Conservation (phyloP, 805 yeast genomes). For the Cyberlindnera mycetangii region DNA sequence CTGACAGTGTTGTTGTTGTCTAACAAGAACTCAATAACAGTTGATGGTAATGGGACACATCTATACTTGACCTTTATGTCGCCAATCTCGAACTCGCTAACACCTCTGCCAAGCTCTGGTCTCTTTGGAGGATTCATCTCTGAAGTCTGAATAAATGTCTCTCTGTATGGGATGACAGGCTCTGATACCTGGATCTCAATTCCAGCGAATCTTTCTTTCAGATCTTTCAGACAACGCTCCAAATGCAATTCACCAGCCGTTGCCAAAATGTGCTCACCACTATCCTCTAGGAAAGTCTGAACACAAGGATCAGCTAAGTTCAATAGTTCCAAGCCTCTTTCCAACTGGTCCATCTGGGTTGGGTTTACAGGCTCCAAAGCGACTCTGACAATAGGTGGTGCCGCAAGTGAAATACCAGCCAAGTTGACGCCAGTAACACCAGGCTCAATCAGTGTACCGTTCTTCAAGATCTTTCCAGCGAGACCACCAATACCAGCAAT, state of each 20-base stretch:
- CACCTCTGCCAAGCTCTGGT: conserved; percentile 47
- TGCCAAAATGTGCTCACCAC: conserved; percentile 90
- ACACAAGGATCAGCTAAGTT: conserved; percentile 95
- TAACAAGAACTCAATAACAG: conserved; percentile 46
- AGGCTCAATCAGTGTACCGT: conserved; percentile 73
- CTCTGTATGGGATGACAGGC: conserved; percentile 93
- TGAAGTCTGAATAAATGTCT: conserved; percentile 58
- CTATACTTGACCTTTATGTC: conserved; percentile 40
- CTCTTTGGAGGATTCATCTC: conserved; percentile 51
- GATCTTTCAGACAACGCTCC: conserved; percentile 90
- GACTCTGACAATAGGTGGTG: conserved; percentile 91
- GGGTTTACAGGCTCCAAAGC: conserved; percentile 96
- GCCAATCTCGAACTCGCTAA: conserved; percentile 48
- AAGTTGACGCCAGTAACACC: conserved; percentile 63
- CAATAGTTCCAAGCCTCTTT: conserved; percentile 71
- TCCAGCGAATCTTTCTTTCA: conserved; percentile 88
- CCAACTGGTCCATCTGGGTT: conserved; percentile 69
- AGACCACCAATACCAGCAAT: conserved; percentile 93
- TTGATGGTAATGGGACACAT: conserved; percentile 54
- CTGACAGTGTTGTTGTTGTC: conserved; percentile 44
- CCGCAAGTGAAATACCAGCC: conserved; percentile 70
- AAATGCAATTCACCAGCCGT: conserved; percentile 97
- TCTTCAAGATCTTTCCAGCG: conserved; percentile 76
- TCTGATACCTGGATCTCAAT: conserved; percentile 82
- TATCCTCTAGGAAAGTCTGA: conserved; percentile 77